Base-by-base conservation (phyloP, 208 protist genomes). In the Acanthamoeba quina region DNA sequence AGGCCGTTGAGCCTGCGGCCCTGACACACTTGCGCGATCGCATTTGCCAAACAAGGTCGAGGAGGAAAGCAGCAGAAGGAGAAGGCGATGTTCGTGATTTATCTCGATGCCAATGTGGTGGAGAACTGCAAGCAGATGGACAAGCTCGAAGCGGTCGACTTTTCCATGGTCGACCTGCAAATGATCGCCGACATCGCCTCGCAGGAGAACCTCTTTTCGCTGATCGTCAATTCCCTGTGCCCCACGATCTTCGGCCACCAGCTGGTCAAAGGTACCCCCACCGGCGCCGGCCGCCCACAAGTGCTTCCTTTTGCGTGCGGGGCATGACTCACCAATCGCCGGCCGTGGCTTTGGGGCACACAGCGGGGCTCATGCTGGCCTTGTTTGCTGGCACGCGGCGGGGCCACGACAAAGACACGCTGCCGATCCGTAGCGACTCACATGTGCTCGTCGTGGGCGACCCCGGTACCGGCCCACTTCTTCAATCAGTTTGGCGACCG, bases 391-490 rank as follows among this genome's bases (percentile, higher is more conserved):
- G 98, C 7, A 93, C 54, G 24, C 94, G 95, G 52, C 95, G 96
- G 4, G 90, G 26, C 3, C 21, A 94, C 0, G 90, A 97, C 10
- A 96, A 80, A 13, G 94, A 97, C 62, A 96, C 72, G 68, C 34
- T 97, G 5, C 29, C 96, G 1, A 90, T 98, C n/a, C 90, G 98
- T 15, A 94, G 95, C 3, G 98, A 99, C 93, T 90, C 99, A 11
- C 99, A 99, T 96, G 78, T 99, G 5, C 97, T 99, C 26, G 96
- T 99, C 64, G 98, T 99, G 2, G 99, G 99, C 60, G 96, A 97
- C 96, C 96, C 96, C 47, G 85, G 85, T 86, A 62, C 26, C 6
- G 7, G 5, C 7, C 78, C 70, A n/a, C n/a, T n/a, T n/a, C n/a
- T n/a, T n/a, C n/a, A n/a, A n/a, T n/a, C n/a, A n/a, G n/a, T 9